Percentiles rank a stretch among this genome's conserved stretches.
phyloP scores from a whole-genome alignment of 306 rosid genomes.

The Castanopsis chinensis region DNA sequence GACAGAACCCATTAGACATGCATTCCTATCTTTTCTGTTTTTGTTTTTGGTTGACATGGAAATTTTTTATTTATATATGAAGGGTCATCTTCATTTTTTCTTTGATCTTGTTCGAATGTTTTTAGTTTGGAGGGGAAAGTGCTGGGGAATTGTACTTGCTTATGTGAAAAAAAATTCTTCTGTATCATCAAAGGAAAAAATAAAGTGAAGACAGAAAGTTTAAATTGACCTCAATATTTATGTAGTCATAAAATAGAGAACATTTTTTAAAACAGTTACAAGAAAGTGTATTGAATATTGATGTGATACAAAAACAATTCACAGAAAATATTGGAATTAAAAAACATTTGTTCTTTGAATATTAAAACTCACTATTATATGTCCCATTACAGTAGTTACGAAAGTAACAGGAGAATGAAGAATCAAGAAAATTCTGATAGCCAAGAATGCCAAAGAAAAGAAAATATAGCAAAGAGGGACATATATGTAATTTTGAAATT shows the following conservation, averaged over 20 bases:
- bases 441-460: slow-evolving; percentile 8
- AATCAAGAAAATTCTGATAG: neutral
- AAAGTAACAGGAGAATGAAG: slow-evolving; percentile 1
- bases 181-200: too few species aligned
- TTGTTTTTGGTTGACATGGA: neutral
- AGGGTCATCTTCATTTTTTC: neutral
- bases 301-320: neutral
- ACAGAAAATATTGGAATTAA: neutral
- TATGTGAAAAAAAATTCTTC: too few species aligned
- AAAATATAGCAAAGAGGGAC: slow-evolving; percentile 22
- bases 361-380: neutral
- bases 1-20: neutral
- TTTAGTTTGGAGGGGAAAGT: neutral
- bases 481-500: slow-evolving; percentile 29
- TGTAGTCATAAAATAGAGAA: neutral
- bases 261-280: neutral
- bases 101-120: neutral
- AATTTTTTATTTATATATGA: neutral
- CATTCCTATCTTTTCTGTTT: neutral
- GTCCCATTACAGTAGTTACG: neutral
- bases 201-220: neutral
- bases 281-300: neutral
- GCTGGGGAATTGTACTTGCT: neutral
- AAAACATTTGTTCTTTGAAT: neutral
- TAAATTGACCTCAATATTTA: neutral